These are phyloP conservation scores for Trichomonas vaginalis DNA, from an alignment of 208 protist genomes.

Conservation along the genomic window DNA sequence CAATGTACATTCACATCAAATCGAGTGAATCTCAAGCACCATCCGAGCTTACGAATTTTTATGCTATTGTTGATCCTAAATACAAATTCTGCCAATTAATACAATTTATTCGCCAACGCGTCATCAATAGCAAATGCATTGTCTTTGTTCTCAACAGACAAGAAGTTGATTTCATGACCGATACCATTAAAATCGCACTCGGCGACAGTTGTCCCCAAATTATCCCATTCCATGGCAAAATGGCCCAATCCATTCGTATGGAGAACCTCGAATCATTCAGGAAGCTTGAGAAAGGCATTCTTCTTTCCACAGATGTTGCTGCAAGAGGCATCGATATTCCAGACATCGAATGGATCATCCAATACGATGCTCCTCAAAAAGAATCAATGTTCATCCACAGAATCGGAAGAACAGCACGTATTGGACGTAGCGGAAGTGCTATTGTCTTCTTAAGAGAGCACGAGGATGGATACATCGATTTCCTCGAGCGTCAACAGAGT, in stretches of 20 bases:
- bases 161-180: too few species aligned
- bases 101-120: constrained; percentile 32
- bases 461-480: neutral
- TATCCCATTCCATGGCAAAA: neutral
- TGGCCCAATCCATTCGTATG: neutral
- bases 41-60: constrained; percentile 40
- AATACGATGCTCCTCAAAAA: constrained; percentile 47
- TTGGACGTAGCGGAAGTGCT: constrained; percentile 42
- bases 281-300: constrained; percentile 17
- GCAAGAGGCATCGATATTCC: constrained; percentile 62
- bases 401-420: constrained; percentile 53
- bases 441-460: constrained; percentile 27
- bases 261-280: neutral
- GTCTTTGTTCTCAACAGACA: constrained; percentile 49
- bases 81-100: constrained; percentile 44
- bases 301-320: constrained; percentile 60
- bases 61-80: constrained; percentile 30
- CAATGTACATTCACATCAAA: neutral
- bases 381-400: constrained; percentile 57
- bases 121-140: constrained; percentile 41
- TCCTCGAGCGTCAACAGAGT: neutral
- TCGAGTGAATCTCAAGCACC: constrained; percentile 16
- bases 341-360: constrained; percentile 60
- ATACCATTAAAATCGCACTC: too few species aligned
- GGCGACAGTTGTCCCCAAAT: too few species aligned